Percentiles rank a stretch among this genome's conserved stretches.
Conservation (phyloP, 1,284 basidiomycete species). For the Cryptococcus deneoformans region DNA sequence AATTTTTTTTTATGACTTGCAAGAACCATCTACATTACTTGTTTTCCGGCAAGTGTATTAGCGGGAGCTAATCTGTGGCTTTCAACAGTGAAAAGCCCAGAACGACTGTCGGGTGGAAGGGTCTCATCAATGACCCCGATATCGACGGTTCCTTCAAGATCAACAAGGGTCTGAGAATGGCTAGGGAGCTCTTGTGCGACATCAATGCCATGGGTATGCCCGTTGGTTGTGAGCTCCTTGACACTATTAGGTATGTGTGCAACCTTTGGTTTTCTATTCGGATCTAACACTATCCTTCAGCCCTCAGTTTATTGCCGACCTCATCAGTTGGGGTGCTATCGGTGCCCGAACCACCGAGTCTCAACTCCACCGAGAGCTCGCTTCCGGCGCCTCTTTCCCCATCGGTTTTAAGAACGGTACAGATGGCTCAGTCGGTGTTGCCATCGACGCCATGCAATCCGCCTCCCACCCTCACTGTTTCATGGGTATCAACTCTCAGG, state of each 20-base stretch:
- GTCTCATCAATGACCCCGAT: conserved; percentile 75
- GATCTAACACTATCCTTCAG: conserved; percentile 56
- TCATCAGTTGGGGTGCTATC: conserved; percentile 96
- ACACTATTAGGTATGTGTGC: conserved; percentile 42
- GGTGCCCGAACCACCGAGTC: conserved; percentile 95
- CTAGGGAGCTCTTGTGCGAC: conserved; percentile 82
- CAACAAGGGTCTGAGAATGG: conserved; percentile 93
- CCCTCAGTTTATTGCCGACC: conserved; percentile 93
- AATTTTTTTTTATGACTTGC: neutral
- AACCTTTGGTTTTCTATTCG: neutral
- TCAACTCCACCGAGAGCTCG: conserved; percentile 73
- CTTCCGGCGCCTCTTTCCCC: conserved; percentile 49
- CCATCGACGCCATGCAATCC: conserved; percentile 95
- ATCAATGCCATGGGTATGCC: conserved; percentile 82
- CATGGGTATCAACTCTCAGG: conserved; percentile 96
- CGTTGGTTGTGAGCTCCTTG: conserved; percentile 80
- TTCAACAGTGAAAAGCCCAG: conserved; percentile 51
- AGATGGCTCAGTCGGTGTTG: conserved; percentile 76
- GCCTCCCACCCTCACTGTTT: conserved; percentile 92
- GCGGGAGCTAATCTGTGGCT: neutral
- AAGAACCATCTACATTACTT: neutral
- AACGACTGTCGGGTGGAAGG: conserved; percentile 90
- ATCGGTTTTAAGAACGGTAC: conserved; percentile 98
- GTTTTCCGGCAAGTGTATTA: neutral
- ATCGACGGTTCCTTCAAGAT: conserved; percentile 60